Base-by-base conservation (phyloP, 306 rosid species). In the Cotoneaster glaucophyllus region DNA sequence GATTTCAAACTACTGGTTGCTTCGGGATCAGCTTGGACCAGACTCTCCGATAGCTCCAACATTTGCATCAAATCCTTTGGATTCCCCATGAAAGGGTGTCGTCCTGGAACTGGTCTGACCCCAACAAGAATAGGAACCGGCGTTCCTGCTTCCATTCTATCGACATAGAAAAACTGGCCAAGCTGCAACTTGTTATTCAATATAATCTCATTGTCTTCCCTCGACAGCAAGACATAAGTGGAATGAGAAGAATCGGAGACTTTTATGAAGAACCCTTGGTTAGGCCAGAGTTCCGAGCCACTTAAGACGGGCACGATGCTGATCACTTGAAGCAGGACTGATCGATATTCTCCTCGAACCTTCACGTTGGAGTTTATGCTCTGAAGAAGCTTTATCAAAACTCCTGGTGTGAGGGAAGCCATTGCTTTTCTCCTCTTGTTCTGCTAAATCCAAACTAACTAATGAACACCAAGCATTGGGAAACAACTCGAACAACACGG, bases 41-140 rank as follows among this genome's bases (percentile, higher is more conserved):
- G 77, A 77, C 62, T 43, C 83, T 83, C 78, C 43, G 96, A 85
- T 22, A 89, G 85, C 75, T 95, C 97, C 56, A 86, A 59, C 89
- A 95, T 90, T 77, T 90, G 97, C 99, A 92, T 92, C 69, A 95
- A 84, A 77, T 95, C 99, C 86, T 90, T 95, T 4, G 99, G 97
- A 52, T 83, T 88, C 34, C 99, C 97, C 63, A 86, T 85, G 70
- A 92, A 92, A 70, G 91, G 89, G 79, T 92, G 97, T 26, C 97
- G 79, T 32, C 97, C 97, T 3, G 88, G 90, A 81, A 95, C 78
- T 18, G 97, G 88, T 65, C 96, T 84, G 80, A 88, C 86, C 74
- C 92, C 90, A 15, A 86, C 77, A 82, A 92, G 97, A 81, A 79
- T 69, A 3, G 99, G 97, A 69, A 95, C 97, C 0, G 95, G 99